Percentiles rank a stretch among this genome's conserved stretches.
Conservation (phyloP, 345 rosid species). For the Salix dunnii region DNA sequence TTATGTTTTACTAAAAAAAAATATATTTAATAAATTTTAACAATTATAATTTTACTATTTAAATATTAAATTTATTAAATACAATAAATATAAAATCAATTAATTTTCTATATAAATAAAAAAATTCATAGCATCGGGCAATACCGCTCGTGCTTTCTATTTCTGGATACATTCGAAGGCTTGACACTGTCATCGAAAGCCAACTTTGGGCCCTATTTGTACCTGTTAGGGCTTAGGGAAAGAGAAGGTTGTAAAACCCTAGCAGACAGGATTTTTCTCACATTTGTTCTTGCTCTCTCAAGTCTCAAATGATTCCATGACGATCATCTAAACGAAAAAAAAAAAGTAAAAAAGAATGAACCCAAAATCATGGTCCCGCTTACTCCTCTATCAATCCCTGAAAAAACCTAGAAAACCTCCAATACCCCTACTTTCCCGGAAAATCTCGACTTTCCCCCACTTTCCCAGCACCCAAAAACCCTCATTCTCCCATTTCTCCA, state of each 20-base stretch:
- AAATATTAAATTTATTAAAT: too few species aligned
- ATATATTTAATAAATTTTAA: too few species aligned
- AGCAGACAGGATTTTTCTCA: neutral
- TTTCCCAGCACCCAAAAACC: conserved; percentile 24
- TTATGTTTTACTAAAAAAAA: too few species aligned
- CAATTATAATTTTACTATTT: too few species aligned
- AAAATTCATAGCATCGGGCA: too few species aligned
- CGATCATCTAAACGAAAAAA: neutral
- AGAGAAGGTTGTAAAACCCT: conserved; percentile 2
- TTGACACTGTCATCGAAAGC: neutral
- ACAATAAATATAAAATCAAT: too few species aligned
- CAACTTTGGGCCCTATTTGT: neutral
- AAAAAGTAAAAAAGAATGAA: neutral
- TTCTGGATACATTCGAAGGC: too few species aligned
- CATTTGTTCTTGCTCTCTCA: neutral
- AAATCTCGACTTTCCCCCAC: conserved; percentile 10
- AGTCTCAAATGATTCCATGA: conserved; percentile 12
- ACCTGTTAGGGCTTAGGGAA: neutral
- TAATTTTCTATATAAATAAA: too few species aligned
- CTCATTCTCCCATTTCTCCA: conserved; percentile 27
- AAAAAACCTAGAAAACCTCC: conserved; percentile 8
- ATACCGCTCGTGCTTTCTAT: too few species aligned
- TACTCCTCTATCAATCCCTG: conserved; percentile 13
- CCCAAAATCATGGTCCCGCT: conserved; percentile 17
- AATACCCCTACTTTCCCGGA: conserved; percentile 7